A percentile compares a stretch with the other conserved stretches of the same genome.
phyloP scores from a whole-genome alignment of 768 basidiomycete genomes.

The Termitomyces sp. region DNA sequence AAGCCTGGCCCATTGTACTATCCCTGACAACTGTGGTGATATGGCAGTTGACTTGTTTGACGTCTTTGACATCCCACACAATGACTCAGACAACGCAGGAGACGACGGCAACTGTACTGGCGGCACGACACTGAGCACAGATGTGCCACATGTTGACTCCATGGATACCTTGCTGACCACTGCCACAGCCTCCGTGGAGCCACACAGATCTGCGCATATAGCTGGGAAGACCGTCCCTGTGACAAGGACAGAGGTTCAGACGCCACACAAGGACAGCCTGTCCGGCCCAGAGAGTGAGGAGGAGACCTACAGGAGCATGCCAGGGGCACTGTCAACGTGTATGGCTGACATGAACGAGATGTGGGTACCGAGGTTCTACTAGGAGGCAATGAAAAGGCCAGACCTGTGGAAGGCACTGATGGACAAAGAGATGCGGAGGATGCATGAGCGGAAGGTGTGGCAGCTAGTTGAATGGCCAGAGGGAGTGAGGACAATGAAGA shows the following conservation, averaged over 20 bases:
- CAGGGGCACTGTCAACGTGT: neutral
- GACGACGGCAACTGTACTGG: no score
- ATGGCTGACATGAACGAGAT: neutral
- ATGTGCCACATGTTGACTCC: no score
- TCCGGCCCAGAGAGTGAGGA: neutral
- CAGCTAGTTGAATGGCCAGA: neutral
- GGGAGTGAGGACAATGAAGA: neutral
- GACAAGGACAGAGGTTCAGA: no score
- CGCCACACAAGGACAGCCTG: neutral
- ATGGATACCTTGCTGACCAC: no score
- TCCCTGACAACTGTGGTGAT: neutral
- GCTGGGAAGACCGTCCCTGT: neutral
- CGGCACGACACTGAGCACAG: no score
- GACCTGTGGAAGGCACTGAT: neutral
- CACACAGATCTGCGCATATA: neutral
- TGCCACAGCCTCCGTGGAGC: no score
- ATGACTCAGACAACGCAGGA: neutral
- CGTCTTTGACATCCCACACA: neutral
- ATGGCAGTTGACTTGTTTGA: neutral
- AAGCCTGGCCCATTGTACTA: neutral
- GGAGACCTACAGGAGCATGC: neutral
- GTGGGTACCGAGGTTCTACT: neutral
- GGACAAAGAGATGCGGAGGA: slow-evolving; percentile 2
- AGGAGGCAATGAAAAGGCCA: neutral
- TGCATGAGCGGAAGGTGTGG: slow-evolving; percentile 7